Evolutionary conservation across 1,284 basidiomycete genomes (phyloP).

Genomic region (Inonotus obliquus): DNA sequence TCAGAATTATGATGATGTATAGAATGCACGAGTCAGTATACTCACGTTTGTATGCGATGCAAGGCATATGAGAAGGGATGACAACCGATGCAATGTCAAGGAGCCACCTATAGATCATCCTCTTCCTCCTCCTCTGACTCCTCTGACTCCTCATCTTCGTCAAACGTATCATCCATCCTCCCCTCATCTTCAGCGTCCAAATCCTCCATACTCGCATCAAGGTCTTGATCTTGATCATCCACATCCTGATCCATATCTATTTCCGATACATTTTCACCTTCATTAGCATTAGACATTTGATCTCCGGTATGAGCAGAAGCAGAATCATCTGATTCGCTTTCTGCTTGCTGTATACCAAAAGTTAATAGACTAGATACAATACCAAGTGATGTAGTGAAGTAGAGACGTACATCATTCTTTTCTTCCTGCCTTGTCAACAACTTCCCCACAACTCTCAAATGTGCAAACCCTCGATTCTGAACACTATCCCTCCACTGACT

Average conservation of each 20-base stretch:
- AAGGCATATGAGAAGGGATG: not conserved
- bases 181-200: slow-evolving; percentile 59
- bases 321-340: slow-evolving; percentile 45
- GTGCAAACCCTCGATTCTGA: slow-evolving; percentile 60
- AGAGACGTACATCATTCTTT: slow-evolving; percentile 66
- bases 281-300: slow-evolving; percentile 34
- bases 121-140: slow-evolving; percentile 32
- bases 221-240: slow-evolving; percentile 39
- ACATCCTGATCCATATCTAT: slow-evolving; percentile 31
- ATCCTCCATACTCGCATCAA: slow-evolving; percentile 71
- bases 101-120: slow-evolving; percentile 25
- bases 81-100: not conserved
- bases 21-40: not conserved
- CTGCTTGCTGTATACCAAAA: slow-evolving; percentile 26
- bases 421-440: slow-evolving; percentile 72
- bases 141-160: slow-evolving; percentile 39
- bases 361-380: not conserved
- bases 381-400: not conserved
- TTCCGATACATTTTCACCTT: slow-evolving; percentile 31
- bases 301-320: slow-evolving; percentile 50
- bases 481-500: slow-evolving; percentile 55
- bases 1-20: not conserved
- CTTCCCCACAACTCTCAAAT: slow-evolving; percentile 68
- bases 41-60: not conserved
- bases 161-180: slow-evolving; percentile 27